Conservation (phyloP, 768 basidiomycete genomes). For the Russula foetens region DNA sequence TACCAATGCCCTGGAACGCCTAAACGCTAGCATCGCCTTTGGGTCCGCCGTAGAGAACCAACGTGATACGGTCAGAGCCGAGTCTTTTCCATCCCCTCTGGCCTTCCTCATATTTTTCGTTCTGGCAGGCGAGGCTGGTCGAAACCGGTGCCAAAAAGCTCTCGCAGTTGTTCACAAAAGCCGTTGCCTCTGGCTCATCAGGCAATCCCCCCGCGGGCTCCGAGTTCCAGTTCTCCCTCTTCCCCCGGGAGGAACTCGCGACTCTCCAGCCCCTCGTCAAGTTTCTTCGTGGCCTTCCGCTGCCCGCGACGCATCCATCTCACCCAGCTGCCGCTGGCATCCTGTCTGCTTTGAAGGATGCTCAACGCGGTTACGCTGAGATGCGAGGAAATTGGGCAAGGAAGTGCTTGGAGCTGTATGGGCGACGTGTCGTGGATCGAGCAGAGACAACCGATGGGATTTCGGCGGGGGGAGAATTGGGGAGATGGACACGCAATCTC, state of each 20-base stretch:
- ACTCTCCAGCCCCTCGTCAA: slow-evolving; percentile 55
- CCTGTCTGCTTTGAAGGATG: slow-evolving; percentile 57
- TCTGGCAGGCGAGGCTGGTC: slow-evolving; percentile 52
- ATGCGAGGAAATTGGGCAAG: slow-evolving; percentile 77
- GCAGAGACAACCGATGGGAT: slow-evolving; percentile 63
- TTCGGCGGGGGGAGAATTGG: slow-evolving; percentile 59
- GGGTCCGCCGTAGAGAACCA: slow-evolving; percentile 50
- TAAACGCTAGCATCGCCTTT: slow-evolving; percentile 76
- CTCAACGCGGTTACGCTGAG: slow-evolving; percentile 76
- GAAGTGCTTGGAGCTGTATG: slow-evolving; percentile 66
- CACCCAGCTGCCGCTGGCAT: slow-evolving; percentile 68
- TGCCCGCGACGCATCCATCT: slow-evolving; percentile 75
- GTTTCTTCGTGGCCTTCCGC: slow-evolving; percentile 63
- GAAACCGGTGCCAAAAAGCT: slow-evolving; percentile 82
- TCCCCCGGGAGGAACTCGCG: slow-evolving; percentile 44
- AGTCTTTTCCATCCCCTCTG: neutral
- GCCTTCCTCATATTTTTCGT: neutral
- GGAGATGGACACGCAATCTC: slow-evolving; percentile 59
- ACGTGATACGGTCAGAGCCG: slow-evolving; percentile 37
- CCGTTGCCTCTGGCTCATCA: slow-evolving; percentile 80
- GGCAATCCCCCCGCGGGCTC: slow-evolving; percentile 59
- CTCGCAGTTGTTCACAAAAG: slow-evolving; percentile 74
- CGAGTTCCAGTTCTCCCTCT: slow-evolving; percentile 45
- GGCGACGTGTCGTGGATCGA: slow-evolving; percentile 58
- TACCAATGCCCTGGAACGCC: slow-evolving; percentile 62